phyloP scores from a whole-genome alignment of 2,329 filamentous ascomycete species.

The Fusarium sp. region DNA sequence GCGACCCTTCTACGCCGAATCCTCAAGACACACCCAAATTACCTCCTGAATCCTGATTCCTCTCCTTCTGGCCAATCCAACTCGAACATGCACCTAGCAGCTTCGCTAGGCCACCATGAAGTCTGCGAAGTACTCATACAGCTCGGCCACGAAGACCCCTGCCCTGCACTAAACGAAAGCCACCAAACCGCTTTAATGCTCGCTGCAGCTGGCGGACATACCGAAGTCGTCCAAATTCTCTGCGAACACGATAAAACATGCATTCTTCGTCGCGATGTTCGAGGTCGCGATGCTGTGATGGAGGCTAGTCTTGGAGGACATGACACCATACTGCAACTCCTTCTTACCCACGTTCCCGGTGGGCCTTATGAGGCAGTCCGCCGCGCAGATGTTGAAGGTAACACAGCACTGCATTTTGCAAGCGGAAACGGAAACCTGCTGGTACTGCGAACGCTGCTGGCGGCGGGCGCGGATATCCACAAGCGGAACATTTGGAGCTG shows the following conservation, averaged over 20 bases:
- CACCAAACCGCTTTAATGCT: constrained; percentile 87
- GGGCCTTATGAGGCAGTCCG: constrained; percentile 65
- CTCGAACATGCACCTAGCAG: constrained; percentile 85
- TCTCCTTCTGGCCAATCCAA: constrained; percentile 77
- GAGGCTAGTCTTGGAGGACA: constrained; percentile 70
- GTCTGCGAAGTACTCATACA: constrained; percentile 77
- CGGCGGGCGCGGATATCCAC: constrained; percentile 80
- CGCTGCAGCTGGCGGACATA: constrained; percentile 75
- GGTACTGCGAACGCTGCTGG: constrained; percentile 79
- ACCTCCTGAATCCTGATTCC: constrained; percentile 83
- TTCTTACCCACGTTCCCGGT: constrained; percentile 70
- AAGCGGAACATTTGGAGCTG: constrained; percentile 81
- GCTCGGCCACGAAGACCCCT: constrained; percentile 79
- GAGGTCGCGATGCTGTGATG: constrained; percentile 79
- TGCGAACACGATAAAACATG: constrained; percentile 71
- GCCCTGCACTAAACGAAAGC: constrained; percentile 80
- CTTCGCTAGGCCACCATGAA: constrained; percentile 74
- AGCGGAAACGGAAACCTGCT: constrained; percentile 84
- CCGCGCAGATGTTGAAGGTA: constrained; percentile 76
- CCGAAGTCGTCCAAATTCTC: constrained; percentile 79
- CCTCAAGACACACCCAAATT: constrained; percentile 75
- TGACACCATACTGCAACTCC: constrained; percentile 73
- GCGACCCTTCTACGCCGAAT: constrained; percentile 79
- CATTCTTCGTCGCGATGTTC: constrained; percentile 73
- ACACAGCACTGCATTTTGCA: constrained; percentile 88